phyloP scores from a whole-genome alignment of 441 rosid genomes.

The Erodium trifolium region DNA sequence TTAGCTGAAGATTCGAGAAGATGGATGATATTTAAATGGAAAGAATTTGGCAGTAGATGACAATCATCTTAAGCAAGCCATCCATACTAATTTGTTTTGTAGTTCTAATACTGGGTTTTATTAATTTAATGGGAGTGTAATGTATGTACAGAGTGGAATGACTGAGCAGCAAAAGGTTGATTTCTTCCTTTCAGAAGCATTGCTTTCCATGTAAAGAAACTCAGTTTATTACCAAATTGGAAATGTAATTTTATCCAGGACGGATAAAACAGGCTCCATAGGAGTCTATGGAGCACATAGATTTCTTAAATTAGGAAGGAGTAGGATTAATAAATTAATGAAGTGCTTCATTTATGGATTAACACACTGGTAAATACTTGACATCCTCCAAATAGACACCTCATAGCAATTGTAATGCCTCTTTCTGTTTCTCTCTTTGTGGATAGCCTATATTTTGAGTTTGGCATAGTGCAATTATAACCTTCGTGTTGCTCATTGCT shows the following conservation, averaged over 20 bases:
- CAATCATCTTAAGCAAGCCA: neutral
- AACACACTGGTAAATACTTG: neutral
- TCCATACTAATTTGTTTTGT: neutral
- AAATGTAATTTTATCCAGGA: neutral
- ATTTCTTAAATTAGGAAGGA: neutral
- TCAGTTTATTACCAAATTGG: neutral
- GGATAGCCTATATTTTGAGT: neutral
- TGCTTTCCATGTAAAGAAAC: constrained; percentile 4
- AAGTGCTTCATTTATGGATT: neutral
- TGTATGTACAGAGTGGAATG: neutral
- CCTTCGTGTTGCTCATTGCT: neutral
- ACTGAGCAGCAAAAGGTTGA: neutral
- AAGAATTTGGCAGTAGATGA: neutral
- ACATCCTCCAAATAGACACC: neutral
- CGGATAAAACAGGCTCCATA: neutral
- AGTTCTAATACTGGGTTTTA: neutral
- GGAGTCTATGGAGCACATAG: neutral
- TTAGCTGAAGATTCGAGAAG: neutral
- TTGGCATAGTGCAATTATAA: neutral
- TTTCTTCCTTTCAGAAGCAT: neutral
- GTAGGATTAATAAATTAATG: neutral
- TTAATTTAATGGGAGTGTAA: neutral
- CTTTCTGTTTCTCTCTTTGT: neutral
- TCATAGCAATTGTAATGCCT: neutral
- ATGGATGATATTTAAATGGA: neutral